Evolutionary conservation across 179 eudicot genomes (phyloP).

Genomic region (Beta macrorhiza): DNA sequence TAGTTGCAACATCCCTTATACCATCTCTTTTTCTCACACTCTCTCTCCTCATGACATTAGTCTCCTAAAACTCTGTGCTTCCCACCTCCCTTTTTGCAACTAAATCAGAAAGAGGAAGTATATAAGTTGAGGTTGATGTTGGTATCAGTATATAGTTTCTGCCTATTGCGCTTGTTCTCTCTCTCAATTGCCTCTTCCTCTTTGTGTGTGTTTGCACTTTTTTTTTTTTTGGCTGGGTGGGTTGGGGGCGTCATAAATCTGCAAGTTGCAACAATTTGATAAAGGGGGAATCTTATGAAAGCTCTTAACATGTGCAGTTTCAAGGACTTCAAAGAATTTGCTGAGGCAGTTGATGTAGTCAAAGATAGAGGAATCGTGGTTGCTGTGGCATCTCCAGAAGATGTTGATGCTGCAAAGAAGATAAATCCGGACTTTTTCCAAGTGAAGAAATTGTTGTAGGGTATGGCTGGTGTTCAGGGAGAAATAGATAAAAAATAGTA

Average conservation of each 20-base stretch:
- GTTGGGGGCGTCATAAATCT: neutral
- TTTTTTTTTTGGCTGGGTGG: neutral
- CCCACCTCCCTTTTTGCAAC: too few species aligned
- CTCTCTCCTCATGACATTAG: too few species aligned
- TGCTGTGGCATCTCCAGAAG: slow-evolving; percentile 93
- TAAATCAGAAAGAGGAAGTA: too few species aligned
- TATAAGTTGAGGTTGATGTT: too few species aligned
- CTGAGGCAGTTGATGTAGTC: slow-evolving; percentile 64
- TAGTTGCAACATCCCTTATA: too few species aligned
- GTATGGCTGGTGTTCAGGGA: neutral
- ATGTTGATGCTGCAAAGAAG: slow-evolving; percentile 73
- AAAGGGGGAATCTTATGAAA: neutral
- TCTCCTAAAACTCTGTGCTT: too few species aligned
- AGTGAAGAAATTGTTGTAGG: slow-evolving; percentile 66
- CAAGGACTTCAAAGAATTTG: slow-evolving; percentile 85
- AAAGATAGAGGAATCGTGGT: slow-evolving; percentile 83
- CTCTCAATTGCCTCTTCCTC: neutral
- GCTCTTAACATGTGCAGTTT: slow-evolving; percentile 42
- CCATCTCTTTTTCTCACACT: too few species aligned
- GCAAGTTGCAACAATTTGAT: neutral
- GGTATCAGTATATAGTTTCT: neutral
- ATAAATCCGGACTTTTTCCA: slow-evolving; percentile 56
- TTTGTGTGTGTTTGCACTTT: neutral
- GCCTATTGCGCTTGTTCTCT: neutral
- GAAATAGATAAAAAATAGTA: neutral